Base-by-base conservation (phyloP, 805 yeast genomes). In the Komagataella ulmi region DNA sequence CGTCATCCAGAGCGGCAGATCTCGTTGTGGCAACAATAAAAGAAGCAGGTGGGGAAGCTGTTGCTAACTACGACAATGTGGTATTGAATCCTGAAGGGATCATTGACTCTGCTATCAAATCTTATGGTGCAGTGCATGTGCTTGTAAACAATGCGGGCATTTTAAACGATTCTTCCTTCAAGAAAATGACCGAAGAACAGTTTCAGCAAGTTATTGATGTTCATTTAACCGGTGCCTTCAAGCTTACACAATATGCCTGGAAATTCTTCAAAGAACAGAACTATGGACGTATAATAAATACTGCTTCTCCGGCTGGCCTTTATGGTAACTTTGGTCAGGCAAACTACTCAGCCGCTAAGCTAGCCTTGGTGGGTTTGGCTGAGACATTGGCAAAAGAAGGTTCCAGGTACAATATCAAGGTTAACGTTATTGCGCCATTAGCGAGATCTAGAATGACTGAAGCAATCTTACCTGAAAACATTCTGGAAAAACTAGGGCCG, bases 361-460 rank as follows among this genome's bases (percentile, higher is more conserved):
- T 86, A 55, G 98, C 87, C 17, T 72, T 89, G 51, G 86, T 91
- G 52, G 98, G 97, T 8, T 80, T 91, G 59, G 85, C 95, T 48
- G 97, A 91, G 68, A 89, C 97, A 7, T 77, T 90, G 62, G 96
- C 97, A 23, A 90, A 88, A 70, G 99, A 91, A 70, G 99, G 99
- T 58, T 77, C 66, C 50, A 87, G 77, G 64, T 80, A 85, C 71
- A 88, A 89, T 70, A 91, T 91, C 64, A 72, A 73, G 55, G 88
- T 85, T 49, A 91, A 91, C 65, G 81, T 83, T 43, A 89, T 91
- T 71, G 97, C 96, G 4, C 97, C 98, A 21, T 76, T 91, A 57
- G 98, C 98, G 19, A 86, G 90, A 62, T 87, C 96, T 40, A 81
- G 97, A 73, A 90, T 91, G 97, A 91, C 98, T 21, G 97, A 89